These are phyloP conservation scores for Thielaviopsis euricoi DNA, from an alignment of 2,329 filamentous ascomycete species.

Conservation along the genomic window DNA sequence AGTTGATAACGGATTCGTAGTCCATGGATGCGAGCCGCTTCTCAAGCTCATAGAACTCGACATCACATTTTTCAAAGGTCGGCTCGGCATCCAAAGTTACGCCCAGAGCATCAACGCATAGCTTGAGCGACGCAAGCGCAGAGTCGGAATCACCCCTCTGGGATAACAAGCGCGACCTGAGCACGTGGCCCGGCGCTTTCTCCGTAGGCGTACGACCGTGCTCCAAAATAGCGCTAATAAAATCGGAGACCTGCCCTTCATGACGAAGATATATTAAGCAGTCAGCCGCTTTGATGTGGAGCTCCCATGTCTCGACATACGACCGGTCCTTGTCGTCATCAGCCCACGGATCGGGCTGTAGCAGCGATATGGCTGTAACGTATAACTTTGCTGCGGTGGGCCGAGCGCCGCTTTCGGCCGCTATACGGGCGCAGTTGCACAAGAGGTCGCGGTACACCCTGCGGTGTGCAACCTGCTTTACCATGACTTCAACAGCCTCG, in stretches of 20 bases:
- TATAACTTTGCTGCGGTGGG: slow-evolving; percentile 74
- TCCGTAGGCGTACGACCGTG: slow-evolving; percentile 58
- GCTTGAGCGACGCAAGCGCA: slow-evolving; percentile 53
- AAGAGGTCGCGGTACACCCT: slow-evolving; percentile 58
- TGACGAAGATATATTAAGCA: slow-evolving; percentile 67
- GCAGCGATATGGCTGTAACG: slow-evolving; percentile 55
- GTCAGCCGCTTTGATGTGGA: slow-evolving; percentile 67
- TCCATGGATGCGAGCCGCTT: slow-evolving; percentile 42
- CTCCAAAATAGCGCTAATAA: slow-evolving; percentile 54
- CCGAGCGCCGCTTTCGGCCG: slow-evolving; percentile 67
- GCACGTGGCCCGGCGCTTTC: slow-evolving; percentile 68
- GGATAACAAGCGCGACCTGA: slow-evolving; percentile 64
- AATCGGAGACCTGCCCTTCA: slow-evolving; percentile 45
- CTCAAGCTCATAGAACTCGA: slow-evolving; percentile 49
- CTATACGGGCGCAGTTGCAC: slow-evolving; percentile 60
- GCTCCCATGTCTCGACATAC: slow-evolving; percentile 71
- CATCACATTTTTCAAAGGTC: slow-evolving; percentile 62
- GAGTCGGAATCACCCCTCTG: slow-evolving; percentile 54
- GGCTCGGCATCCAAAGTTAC: slow-evolving; percentile 48
- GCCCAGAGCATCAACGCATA: slow-evolving; percentile 54
- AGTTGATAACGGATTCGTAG: slow-evolving; percentile 24
- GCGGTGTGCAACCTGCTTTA: slow-evolving; percentile 41
- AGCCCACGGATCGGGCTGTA: slow-evolving; percentile 67
- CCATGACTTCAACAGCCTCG: slow-evolving; percentile 60
- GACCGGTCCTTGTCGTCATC: slow-evolving; percentile 53